Conservation (phyloP, 1,284 basidiomycete species). For the Rhodotorula mucilaginosa region DNA sequence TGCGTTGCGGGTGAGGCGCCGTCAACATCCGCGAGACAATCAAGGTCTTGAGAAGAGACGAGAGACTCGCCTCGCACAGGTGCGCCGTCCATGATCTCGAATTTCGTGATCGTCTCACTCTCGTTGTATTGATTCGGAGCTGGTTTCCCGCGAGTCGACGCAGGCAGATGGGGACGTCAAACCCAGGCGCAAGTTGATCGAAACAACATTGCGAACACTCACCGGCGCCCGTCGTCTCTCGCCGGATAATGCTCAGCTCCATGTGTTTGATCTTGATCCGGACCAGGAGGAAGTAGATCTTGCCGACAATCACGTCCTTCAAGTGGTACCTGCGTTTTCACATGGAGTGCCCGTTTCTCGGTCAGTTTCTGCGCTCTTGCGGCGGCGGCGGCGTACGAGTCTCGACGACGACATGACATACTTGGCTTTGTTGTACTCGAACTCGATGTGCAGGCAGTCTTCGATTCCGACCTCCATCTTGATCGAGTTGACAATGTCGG, state of each 20-base stretch:
- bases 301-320: constrained; percentile 98
- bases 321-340: constrained; percentile 74
- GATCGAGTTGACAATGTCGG: constrained; percentile 94
- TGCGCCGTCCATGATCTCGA: constrained; percentile 98
- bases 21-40: neutral
- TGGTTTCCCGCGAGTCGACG: constrained; percentile 2
- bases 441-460: constrained; percentile 97
- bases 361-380: too few species aligned
- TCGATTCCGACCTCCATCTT: constrained; percentile 99
- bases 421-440: constrained; percentile 99
- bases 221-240: constrained; percentile 91
- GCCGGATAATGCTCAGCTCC: constrained; percentile 95
- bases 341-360: too few species aligned
- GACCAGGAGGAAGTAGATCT: constrained; percentile 97
- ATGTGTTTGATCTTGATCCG: constrained; percentile 99
- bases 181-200: too few species aligned
- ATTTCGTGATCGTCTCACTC: constrained; percentile 98
- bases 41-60: neutral
- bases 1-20: constrained; percentile 44
- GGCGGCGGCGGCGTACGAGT: neutral
- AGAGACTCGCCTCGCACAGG: constrained; percentile 72
- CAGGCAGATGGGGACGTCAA: too few species aligned
- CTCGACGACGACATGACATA: constrained; percentile 50
- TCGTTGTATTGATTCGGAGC: constrained; percentile 97
- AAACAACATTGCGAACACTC: neutral